Evolutionary conservation across 1,284 basidiomycete genomes (phyloP), one percentile per base, ranked within the genome.

Genomic region (Malassezia sympodialis): DNA sequence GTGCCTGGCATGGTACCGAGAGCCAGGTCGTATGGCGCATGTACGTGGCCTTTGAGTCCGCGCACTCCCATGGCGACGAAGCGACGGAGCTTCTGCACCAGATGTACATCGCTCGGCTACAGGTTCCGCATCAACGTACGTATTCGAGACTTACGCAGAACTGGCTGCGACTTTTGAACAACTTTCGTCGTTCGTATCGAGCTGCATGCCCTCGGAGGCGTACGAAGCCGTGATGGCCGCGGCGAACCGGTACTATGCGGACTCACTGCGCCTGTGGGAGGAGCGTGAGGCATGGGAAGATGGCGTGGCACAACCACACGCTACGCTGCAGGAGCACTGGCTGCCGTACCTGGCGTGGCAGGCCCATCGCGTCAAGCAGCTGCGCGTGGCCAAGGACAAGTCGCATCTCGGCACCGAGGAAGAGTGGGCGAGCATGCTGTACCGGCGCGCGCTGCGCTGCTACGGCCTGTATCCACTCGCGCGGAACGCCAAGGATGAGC

Each of bases 211-310:
- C 1, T 47, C 67, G 8, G 55, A 63, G 12, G 60, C 52, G 27
- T 73, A 73, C 54, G 71, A 73, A 51, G 19, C 30, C 32, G 58
- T 59, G 21, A 66, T 73, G 62, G 49, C 64, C 6, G 53, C 61
- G 1, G 65, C 68, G 4, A 66, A 67, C 37, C 49, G 47, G 31
- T 26, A 54, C 12, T 61, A 63, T 24, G 58, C 62, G 15, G 52
- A 56, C 3, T 56, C 63, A 3, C 51, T 55, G 44, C 35, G 39
- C 6, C 32, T 55, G 7, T 45, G 49, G 35, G 45, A 56, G 2
- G 53, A 54, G 19, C 50, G 61, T 11, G 64, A 67, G 45, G 50
- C 55, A 27, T 61, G 51, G 48, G 69, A 72, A 26, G 65, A 65
- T 15, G 30, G 50, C 0, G 35, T 67, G 7, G 11, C 40, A 0